These are phyloP conservation scores for Tolypocladium ophioglossoides DNA, from an alignment of 2,329 filamentous ascomycete species.

Conservation along the genomic window DNA sequence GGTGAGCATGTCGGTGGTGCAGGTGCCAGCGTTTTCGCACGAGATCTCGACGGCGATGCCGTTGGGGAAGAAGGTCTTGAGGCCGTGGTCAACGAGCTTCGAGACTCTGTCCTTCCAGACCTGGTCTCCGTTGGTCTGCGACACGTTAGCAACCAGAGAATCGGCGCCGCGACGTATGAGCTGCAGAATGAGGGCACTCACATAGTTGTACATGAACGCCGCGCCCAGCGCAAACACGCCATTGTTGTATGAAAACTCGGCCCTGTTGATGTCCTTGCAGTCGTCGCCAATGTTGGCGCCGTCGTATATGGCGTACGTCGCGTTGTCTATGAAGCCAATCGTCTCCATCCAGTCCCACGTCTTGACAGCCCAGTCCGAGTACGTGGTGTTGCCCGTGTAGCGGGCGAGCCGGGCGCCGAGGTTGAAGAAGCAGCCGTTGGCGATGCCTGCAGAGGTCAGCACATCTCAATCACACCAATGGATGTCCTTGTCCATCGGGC, in stretches of 20 bases:
- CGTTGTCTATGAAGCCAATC: slow-evolving; percentile 47
- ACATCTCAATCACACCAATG: no score
- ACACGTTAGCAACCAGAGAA: slow-evolving; percentile 1
- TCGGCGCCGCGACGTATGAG: no score
- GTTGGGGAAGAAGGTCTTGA: slow-evolving; percentile 40
- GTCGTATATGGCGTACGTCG: slow-evolving; percentile 50
- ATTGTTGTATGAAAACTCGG: slow-evolving; percentile 52
- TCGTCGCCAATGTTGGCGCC: slow-evolving; percentile 40
- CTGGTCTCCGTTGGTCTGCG: slow-evolving; percentile 33
- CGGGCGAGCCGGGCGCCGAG: slow-evolving; percentile 58
- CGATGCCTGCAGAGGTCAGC: slow-evolving; percentile 10
- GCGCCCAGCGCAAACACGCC: slow-evolving; percentile 47
- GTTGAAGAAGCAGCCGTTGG: slow-evolving; percentile 55
- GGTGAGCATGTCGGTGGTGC: slow-evolving; percentile 52
- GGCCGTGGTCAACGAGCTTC: slow-evolving; percentile 24
- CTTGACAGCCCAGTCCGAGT: slow-evolving; percentile 51
- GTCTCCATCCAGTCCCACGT: slow-evolving; percentile 50
- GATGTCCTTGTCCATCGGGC: background rate
- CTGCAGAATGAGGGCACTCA: slow-evolving; percentile 9
- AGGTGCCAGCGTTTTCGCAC: slow-evolving; percentile 45
- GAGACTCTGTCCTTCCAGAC: slow-evolving; percentile 42
- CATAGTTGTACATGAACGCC: slow-evolving; percentile 54
- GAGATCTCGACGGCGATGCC: slow-evolving; percentile 49
- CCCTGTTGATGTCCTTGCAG: slow-evolving; percentile 43
- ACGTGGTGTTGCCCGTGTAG: slow-evolving; percentile 57